phyloP scores from a whole-genome alignment of 345 rosid species.

The Gossypium turneri region DNA sequence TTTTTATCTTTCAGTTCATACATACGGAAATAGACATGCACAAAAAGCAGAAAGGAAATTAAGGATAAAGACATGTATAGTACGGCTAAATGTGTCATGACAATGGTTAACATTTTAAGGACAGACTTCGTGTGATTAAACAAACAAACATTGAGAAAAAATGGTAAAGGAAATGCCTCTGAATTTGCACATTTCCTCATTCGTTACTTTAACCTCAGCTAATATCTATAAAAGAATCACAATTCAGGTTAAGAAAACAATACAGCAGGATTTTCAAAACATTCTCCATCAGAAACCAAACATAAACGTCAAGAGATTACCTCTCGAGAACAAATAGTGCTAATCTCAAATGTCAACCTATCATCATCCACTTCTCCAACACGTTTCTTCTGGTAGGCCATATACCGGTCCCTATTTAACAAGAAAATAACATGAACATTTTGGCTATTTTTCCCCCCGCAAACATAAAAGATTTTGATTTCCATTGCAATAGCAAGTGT shows the following conservation, averaged over 20 bases:
- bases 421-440: slow-evolving; percentile 1
- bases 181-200: background rate
- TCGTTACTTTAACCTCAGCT: background rate
- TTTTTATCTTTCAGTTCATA: background rate
- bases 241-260: background rate
- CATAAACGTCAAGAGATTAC: slow-evolving; percentile 33
- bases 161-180: background rate
- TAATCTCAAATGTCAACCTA: slow-evolving; percentile 73
- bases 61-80: background rate
- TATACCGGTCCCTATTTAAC: slow-evolving; percentile 57
- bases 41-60: background rate
- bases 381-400: slow-evolving; percentile 56
- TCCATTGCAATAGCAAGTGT: background rate
- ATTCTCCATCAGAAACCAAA: slow-evolving; percentile 1
- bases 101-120: background rate
- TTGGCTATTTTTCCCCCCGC: background rate
- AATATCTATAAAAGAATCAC: background rate
- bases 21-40: background rate
- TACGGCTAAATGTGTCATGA: background rate
- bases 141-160: slow-evolving; percentile 1
- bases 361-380: slow-evolving; percentile 81
- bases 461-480: slow-evolving; percentile 3
- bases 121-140: background rate
- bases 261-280: background rate
- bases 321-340: slow-evolving; percentile 90